Evolutionary conservation across 306 rosid genomes (phyloP).

Genomic region (Citrullus amarus): DNA sequence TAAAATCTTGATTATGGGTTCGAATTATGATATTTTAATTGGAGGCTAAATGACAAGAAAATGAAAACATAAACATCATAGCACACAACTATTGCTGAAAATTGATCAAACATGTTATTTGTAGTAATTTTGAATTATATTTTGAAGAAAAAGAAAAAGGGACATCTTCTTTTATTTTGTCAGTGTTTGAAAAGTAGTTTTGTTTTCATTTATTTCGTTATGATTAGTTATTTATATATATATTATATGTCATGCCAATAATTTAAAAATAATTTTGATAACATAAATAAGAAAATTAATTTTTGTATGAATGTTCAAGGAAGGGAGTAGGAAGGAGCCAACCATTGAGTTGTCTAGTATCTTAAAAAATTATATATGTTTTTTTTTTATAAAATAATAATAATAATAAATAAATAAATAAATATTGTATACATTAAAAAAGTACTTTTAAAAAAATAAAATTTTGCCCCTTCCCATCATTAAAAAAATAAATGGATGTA

Average conservation of each 20-base stretch:
- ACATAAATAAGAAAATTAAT: not conserved
- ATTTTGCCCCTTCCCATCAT: too few relatives aligned
- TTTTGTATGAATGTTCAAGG: too few relatives aligned
- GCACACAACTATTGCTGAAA: not conserved
- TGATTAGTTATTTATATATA: too few relatives aligned
- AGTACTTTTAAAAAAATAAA: too few relatives aligned
- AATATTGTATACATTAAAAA: too few relatives aligned
- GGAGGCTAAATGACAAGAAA: not conserved
- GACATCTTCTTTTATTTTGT: not conserved
- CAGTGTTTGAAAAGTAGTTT: not conserved
- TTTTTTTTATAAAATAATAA: too few relatives aligned
- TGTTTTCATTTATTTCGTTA: not conserved
- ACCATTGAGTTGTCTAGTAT: not conserved
- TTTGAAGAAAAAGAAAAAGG: not conserved
- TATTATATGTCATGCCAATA: too few relatives aligned
- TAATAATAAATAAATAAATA: too few relatives aligned
- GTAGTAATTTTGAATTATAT: not conserved
- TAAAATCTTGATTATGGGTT: not conserved
- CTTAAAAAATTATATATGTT: too few relatives aligned
- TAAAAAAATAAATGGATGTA: too few relatives aligned
- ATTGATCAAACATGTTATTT: not conserved
- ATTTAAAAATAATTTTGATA: not conserved
- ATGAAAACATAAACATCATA: not conserved
- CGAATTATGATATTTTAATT: not conserved
- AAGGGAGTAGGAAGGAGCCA: not conserved